A percentile compares a stretch with the other conserved stretches of the same genome.
Conservation (phyloP, 2,329 filamentous ascomycete genomes). For the Cordyceps sp. region DNA sequence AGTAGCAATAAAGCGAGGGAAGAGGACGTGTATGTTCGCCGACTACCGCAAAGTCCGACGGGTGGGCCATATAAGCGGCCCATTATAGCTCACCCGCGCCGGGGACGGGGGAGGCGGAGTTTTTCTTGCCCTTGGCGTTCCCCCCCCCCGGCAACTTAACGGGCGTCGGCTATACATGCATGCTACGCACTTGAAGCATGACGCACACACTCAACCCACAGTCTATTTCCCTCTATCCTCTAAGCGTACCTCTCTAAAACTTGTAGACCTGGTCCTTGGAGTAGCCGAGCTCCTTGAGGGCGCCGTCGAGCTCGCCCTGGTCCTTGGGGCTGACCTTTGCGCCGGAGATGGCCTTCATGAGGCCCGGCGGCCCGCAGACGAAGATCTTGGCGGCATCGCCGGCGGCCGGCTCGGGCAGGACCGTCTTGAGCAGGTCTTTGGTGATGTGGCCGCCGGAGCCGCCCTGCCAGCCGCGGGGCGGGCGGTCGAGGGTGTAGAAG, state of each 20-base stretch:
- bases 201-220: no score
- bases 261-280: conserved; percentile 74
- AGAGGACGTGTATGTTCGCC: no score
- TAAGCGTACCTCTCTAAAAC: conserved; percentile 46
- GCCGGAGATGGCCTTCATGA: conserved; percentile 90
- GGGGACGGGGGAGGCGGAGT: no score
- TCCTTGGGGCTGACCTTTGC: conserved; percentile 82
- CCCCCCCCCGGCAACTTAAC: no score
- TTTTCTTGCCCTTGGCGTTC: no score
- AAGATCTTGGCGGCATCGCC: conserved; percentile 84
- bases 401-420: conserved; percentile 79
- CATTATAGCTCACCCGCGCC: no score
- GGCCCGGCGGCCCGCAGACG: conserved; percentile 77
- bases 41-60: no score
- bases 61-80: no score
- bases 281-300: conserved; percentile 67
- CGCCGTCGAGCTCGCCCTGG: conserved; percentile 75
- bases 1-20: no score
- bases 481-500: conserved; percentile 82
- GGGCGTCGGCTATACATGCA: no score
- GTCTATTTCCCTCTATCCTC: no score
- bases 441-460: conserved; percentile 58
- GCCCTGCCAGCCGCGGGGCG: conserved; percentile 63
- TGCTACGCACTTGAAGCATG: no score
- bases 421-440: conserved; percentile 88